These are phyloP conservation scores for Geosiphon pyriformis DNA, from an alignment of 192 early-diverging fungal genomes.

Conservation along the genomic window DNA sequence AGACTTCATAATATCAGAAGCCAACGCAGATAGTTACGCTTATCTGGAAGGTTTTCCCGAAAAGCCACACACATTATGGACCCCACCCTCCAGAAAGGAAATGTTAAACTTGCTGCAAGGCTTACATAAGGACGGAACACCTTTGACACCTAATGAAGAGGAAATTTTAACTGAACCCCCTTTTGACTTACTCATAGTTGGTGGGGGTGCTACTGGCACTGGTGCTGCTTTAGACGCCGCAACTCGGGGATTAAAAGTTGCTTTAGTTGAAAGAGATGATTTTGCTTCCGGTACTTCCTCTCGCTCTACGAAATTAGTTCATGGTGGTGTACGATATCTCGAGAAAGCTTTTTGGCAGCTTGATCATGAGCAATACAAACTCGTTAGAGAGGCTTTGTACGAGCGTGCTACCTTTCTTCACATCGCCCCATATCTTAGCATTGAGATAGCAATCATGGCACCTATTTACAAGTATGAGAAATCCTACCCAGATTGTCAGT, in stretches of 20 bases:
- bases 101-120: constrained; percentile 67
- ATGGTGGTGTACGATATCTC: constrained; percentile 95
- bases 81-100: constrained; percentile 64
- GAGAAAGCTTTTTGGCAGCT: constrained; percentile 93
- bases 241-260: constrained; percentile 86
- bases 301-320: constrained; percentile 90
- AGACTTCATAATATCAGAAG: constrained; percentile 1
- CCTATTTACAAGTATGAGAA: constrained; percentile 77
- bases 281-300: constrained; percentile 91
- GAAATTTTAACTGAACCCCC: no score
- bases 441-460: constrained; percentile 91
- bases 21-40: constrained; percentile 14
- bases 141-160: constrained; percentile 10
- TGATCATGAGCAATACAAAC: constrained; percentile 95
- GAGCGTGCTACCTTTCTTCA: constrained; percentile 90
- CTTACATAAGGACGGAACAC: constrained; percentile 31
- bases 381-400: constrained; percentile 92
- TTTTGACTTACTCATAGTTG: constrained; percentile 88
- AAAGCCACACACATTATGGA: constrained; percentile 67
- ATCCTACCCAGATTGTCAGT: background rate
- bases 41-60: constrained; percentile 24
- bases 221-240: constrained; percentile 91
- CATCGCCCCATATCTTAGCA: constrained; percentile 92
- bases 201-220: constrained; percentile 92
- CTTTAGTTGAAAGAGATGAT: constrained; percentile 94